Evolutionary conservation across 1,284 basidiomycete species (phyloP), one percentile per base, ranked within the genome.

Genomic region (Boletus hoseneyae): DNA sequence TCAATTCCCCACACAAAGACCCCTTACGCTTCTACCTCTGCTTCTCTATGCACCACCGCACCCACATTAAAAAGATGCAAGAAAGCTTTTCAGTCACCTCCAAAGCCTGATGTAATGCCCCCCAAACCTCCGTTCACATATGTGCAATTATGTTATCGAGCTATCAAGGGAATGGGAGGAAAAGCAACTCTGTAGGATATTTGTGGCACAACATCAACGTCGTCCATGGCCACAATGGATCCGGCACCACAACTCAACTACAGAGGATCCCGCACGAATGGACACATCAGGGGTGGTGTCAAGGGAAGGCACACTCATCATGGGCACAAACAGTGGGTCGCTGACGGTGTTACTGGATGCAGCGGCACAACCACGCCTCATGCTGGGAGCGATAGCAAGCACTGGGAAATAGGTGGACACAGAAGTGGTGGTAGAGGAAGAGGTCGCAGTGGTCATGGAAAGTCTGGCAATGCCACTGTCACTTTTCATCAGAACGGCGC

Each of bases 101-200:
- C 79, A 15, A 78, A 75, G 56, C 84, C 85, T 25, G 83, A 84
- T 57, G 80, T 84, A 52, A 88, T 90, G 78, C 87, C 87, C 35
- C 84, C 84, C 18, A 89, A 89, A 65, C 88, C 88, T 18, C 75
- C 80, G 30, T 75, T 84, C 47, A 90, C 88, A 34, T 89, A 90
- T 68, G 84, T 86, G 19, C 85, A 88, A 58, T 73, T 91, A 46
- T 90, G 88, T 57, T 87, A 85, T 71, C 79, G 82, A 40, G 86
- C 88, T 50, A 88, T 91, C 67, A 88, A 84, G 61, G 79, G 78
- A 30, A 77, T 88, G 58, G 84, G 85, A 40, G 90, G 90, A 36
- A 89, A 91, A 66, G 91, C 90, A 25, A 95, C 94, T 0, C 66
- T 97, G 52, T 91, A 94, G 57, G 92, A 96, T 62, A 93, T 97